phyloP scores from a whole-genome alignment of 768 basidiomycete species.

The Mycena venus region DNA sequence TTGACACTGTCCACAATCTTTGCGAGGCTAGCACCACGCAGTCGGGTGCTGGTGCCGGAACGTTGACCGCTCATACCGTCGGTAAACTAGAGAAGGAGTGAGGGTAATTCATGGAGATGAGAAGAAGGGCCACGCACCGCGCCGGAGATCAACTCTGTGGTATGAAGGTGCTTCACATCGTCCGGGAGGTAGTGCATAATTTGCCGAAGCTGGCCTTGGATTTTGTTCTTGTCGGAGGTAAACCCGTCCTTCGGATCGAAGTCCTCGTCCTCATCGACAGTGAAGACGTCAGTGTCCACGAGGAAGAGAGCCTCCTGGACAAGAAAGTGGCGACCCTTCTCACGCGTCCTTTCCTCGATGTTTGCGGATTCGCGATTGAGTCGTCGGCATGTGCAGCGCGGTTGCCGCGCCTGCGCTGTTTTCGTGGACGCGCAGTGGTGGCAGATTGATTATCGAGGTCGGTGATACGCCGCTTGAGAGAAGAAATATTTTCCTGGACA shows the following conservation, averaged over 20 bases:
- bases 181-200: background rate
- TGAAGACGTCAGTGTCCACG: background rate
- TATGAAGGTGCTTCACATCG: background rate
- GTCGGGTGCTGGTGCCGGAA: background rate
- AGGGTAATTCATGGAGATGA: background rate
- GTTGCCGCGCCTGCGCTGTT: constrained; percentile 3
- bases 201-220: too few relatives aligned
- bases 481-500: background rate
- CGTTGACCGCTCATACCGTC: background rate
- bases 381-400: background rate
- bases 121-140: background rate
- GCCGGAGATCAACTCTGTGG: background rate
- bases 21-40: background rate
- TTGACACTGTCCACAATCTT: constrained; percentile 1
- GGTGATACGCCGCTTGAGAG: background rate
- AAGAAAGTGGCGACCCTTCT: constrained; percentile 5
- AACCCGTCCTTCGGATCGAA: background rate
- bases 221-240: constrained; percentile 11
- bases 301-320: constrained; percentile 9
- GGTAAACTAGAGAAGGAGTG: background rate
- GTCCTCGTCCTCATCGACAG: background rate
- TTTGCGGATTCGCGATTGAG: constrained; percentile 1
- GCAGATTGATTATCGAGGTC: background rate
- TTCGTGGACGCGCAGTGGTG: background rate
- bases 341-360: background rate